Percentiles rank a stretch among this genome's conserved stretches.
Conservation (phyloP, 192 early-diverging fungal genomes). For the Jimgerdemannia flammicorona region DNA sequence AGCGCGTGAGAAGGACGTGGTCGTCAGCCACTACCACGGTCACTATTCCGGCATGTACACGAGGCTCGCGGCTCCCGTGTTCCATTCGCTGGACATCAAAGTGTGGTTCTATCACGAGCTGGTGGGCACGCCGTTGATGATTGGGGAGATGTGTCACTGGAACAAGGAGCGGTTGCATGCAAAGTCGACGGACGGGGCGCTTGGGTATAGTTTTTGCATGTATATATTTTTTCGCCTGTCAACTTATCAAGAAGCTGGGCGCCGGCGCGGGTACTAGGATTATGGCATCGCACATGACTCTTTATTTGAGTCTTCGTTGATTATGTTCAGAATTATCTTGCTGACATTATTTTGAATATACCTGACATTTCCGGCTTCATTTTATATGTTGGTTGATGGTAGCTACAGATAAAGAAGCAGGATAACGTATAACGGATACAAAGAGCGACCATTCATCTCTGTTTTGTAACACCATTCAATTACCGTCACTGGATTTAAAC, state of each 20-base stretch:
- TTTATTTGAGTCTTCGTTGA: constrained; percentile 2
- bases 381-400: too few species aligned
- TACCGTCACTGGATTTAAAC: too few species aligned
- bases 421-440: constrained; percentile 95
- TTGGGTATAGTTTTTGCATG: background rate
- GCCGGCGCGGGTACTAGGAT: constrained; percentile 92
- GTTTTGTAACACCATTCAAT: constrained; percentile 28
- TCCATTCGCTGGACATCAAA: constrained; percentile 70
- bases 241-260: constrained; percentile 62
- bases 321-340: too few species aligned
- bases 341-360: too few species aligned
- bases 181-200: background rate
- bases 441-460: too few species aligned
- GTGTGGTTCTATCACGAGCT: constrained; percentile 73
- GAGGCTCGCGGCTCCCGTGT: constrained; percentile 75
- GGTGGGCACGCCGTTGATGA: constrained; percentile 83
- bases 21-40: constrained; percentile 94
- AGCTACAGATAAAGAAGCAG: constrained; percentile 74
- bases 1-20: constrained; percentile 69
- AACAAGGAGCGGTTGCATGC: background rate
- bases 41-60: constrained; percentile 83
- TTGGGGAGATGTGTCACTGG: background rate
- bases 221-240: constrained; percentile 4
- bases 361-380: too few species aligned
- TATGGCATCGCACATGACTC: constrained; percentile 78